Evolutionary conservation across 495 filamentous ascomycete species (phyloP).

Genomic region (Neurospora intermedia): DNA sequence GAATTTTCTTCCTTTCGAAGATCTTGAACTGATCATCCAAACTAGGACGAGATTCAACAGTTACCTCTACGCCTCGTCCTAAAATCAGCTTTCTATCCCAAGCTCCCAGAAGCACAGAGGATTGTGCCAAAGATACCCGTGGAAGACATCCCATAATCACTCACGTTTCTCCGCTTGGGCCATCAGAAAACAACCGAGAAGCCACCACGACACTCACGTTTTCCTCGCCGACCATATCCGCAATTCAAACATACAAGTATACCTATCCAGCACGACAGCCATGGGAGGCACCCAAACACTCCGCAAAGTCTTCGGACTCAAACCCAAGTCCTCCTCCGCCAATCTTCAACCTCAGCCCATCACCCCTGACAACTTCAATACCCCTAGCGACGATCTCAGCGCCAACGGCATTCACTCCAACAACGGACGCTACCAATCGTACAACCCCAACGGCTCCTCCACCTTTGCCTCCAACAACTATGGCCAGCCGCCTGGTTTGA

Average conservation of each 20-base stretch:
- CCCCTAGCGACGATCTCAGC: neutral
- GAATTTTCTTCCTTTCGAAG: neutral
- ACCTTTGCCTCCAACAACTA: neutral
- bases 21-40: neutral
- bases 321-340: neutral
- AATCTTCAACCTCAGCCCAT: neutral
- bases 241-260: neutral
- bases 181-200: neutral
- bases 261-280: neutral
- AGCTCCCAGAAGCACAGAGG: neutral
- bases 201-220: neutral
- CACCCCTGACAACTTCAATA: neutral
- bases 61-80: neutral
- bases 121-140: neutral
- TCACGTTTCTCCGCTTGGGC: neutral
- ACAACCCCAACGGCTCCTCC: neutral
- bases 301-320: neutral
- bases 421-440: neutral
- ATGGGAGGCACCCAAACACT: neutral
- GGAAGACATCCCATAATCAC: neutral
- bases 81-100: neutral
- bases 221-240: neutral
- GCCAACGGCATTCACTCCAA: neutral
- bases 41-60: neutral
- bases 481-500: neutral